These are phyloP conservation scores for Xerocomellus intermedius DNA, from an alignment of 768 basidiomycete species.

Conservation along the genomic window DNA sequence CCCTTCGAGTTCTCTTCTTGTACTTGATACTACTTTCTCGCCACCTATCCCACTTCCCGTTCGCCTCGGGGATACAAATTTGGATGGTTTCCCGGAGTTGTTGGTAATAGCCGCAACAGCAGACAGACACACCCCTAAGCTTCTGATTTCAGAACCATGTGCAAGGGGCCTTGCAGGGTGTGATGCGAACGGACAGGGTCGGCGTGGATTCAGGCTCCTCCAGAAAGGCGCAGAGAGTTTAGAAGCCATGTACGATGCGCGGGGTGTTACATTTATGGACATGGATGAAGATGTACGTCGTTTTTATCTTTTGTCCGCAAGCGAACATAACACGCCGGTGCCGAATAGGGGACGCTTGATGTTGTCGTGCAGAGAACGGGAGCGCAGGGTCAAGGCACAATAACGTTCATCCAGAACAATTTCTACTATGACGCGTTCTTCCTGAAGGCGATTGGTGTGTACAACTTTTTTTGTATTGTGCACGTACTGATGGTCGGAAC, in stretches of 20 bases:
- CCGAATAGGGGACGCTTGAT: constrained; percentile 79
- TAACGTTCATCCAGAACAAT: constrained; percentile 92
- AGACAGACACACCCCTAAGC: constrained; percentile 50
- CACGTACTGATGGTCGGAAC: background rate
- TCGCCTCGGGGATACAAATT: constrained; percentile 83
- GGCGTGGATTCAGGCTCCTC: constrained; percentile 63
- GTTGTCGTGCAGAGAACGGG: constrained; percentile 89
- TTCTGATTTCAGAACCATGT: constrained; percentile 68
- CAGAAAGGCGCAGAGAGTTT: constrained; percentile 60
- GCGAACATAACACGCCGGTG: background rate
- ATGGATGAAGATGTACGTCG: constrained; percentile 89
- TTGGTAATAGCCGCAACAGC: constrained; percentile 53
- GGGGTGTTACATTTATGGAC: constrained; percentile 79
- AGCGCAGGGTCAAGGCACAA: constrained; percentile 54
- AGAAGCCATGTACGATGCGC: constrained; percentile 70
- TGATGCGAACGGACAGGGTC: constrained; percentile 43
- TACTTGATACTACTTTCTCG: constrained; percentile 61
- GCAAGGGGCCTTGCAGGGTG: constrained; percentile 57
- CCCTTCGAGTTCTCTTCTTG: constrained; percentile 56
- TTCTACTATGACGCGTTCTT: constrained; percentile 99
- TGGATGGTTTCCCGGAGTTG: constrained; percentile 94
- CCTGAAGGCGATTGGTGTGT: constrained; percentile 88
- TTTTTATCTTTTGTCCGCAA: background rate
- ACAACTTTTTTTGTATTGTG: background rate
- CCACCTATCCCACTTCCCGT: constrained; percentile 75